These are phyloP conservation scores for Leishmania tropica DNA, from an alignment of 208 protist genomes.

Conservation along the genomic window DNA sequence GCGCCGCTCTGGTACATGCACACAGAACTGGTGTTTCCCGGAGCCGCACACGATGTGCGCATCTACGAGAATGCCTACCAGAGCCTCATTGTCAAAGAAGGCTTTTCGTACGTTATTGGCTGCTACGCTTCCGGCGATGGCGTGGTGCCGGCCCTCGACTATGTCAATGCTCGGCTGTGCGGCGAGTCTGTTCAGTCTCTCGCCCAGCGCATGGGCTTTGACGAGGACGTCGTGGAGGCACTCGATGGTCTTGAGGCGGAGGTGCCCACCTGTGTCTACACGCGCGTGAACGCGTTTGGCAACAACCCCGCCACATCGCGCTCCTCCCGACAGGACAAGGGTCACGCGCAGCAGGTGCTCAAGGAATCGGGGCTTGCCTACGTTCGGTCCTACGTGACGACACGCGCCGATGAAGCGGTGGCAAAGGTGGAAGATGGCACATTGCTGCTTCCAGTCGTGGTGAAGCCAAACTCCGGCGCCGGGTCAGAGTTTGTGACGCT, in stretches of 20 bases:
- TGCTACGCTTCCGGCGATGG: constrained; percentile 64
- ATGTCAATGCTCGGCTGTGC: constrained; percentile 48
- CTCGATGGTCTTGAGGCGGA: constrained; percentile 14
- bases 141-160: constrained; percentile 65
- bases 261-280: constrained; percentile 1
- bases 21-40: constrained; percentile 13
- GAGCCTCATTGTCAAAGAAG: constrained; percentile 46
- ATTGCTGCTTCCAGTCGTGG: constrained; percentile 76
- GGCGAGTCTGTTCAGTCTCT: constrained; percentile 33
- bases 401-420: constrained; percentile 32
- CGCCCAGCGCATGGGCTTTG: constrained; percentile 17
- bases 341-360: constrained; percentile 54
- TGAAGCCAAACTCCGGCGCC: constrained; percentile 82
- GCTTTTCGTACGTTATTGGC: constrained; percentile 61
- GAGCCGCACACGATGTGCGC: constrained; percentile 9
- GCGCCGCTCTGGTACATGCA: constrained; percentile 22
- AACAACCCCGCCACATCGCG: constrained; percentile 66
- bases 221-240: constrained; percentile 2
- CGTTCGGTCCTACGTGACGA: constrained; percentile 60
- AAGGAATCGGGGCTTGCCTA: constrained; percentile 54
- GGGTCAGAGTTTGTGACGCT: constrained; percentile 85
- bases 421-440: constrained; percentile 18
- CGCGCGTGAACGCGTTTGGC: constrained; percentile 44
- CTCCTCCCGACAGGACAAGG: constrained; percentile 70
- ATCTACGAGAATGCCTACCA: constrained; percentile 55